phyloP scores from a whole-genome alignment of 176 grass and related monocot genomes.

The Neostapfia colusana region DNA sequence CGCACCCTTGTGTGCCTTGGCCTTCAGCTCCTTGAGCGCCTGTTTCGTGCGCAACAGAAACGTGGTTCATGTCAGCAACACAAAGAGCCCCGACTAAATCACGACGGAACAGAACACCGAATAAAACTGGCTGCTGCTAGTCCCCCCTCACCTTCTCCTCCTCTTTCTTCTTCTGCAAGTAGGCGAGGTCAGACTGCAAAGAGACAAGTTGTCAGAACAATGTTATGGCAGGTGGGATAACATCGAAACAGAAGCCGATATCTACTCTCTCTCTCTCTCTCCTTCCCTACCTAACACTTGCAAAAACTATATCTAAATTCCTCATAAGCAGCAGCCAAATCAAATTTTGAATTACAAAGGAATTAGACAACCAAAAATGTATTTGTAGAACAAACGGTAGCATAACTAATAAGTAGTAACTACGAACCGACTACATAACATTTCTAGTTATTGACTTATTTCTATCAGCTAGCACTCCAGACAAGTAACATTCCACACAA shows the following conservation, averaged over 20 bases:
- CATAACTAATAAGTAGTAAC: no score
- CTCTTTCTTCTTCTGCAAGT: slow-evolving; percentile 96
- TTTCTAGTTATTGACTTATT: no score
- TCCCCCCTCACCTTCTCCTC: slow-evolving; percentile 65
- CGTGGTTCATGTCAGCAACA: background rate
- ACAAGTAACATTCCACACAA: background rate
- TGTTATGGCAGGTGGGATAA: no score
- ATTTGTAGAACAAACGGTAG: background rate
- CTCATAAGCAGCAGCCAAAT: no score
- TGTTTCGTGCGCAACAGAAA: slow-evolving; percentile 26
- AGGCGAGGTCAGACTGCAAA: slow-evolving; percentile 63
- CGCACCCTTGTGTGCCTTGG: slow-evolving; percentile 86
- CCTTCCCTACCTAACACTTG: no score
- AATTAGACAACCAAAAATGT: background rate
- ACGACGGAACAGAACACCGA: background rate
- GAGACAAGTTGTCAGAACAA: background rate
- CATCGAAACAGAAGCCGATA: no score
- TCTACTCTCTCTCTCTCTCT: no score
- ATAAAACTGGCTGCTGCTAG: background rate
- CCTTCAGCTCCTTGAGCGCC: slow-evolving; percentile 84
- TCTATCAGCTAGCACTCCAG: no score
- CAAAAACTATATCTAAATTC: no score
- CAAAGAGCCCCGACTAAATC: background rate
- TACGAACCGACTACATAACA: no score
- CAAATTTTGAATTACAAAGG: background rate